These are phyloP conservation scores for Capillidium rhysosporum DNA, from an alignment of 371 early-diverging fungal species.

Conservation along the genomic window DNA sequence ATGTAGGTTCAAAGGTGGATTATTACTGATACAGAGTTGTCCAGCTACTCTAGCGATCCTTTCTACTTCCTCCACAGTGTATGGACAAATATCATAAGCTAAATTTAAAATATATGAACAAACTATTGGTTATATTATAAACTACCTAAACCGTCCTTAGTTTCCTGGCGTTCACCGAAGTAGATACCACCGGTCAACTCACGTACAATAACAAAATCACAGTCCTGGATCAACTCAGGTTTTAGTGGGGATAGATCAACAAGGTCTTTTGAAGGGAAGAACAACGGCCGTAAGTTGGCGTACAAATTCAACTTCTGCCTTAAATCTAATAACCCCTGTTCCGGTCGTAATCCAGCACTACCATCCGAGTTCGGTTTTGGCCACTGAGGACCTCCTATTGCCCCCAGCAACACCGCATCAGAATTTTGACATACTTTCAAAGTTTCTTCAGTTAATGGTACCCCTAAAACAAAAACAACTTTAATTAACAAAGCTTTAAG, in stretches of 20 bases:
- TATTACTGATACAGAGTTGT: conserved; percentile 46
- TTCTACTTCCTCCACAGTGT: conserved; percentile 70
- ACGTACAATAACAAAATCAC: conserved; percentile 77
- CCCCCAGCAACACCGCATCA: conserved; percentile 83
- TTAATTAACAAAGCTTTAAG: background rate
- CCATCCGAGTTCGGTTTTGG: conserved; percentile 30
- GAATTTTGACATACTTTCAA: conserved; percentile 61
- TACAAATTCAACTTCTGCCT: conserved; percentile 79
- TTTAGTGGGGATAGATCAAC: conserved; percentile 70
- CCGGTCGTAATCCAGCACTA: conserved; percentile 69
- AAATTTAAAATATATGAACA: background rate
- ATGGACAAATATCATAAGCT: conserved; percentile 81
- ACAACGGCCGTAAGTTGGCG: conserved; percentile 88
- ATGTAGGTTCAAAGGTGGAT: conserved; percentile 68
- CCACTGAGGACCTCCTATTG: conserved; percentile 94
- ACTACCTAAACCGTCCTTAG: conserved; percentile 47
- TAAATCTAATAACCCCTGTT: conserved; percentile 79
- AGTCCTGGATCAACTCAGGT: conserved; percentile 69
- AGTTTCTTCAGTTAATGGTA: conserved; percentile 59
- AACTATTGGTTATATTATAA: background rate
- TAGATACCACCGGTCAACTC: conserved; percentile 95
- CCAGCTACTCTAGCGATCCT: conserved; percentile 88
- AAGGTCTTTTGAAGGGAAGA: conserved; percentile 74
- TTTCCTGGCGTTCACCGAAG: conserved; percentile 85
- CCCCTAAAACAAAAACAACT: conserved; percentile 22